Base-by-base conservation (phyloP, 1,139 yeast species). In the Blastobotrys persicus region DNA sequence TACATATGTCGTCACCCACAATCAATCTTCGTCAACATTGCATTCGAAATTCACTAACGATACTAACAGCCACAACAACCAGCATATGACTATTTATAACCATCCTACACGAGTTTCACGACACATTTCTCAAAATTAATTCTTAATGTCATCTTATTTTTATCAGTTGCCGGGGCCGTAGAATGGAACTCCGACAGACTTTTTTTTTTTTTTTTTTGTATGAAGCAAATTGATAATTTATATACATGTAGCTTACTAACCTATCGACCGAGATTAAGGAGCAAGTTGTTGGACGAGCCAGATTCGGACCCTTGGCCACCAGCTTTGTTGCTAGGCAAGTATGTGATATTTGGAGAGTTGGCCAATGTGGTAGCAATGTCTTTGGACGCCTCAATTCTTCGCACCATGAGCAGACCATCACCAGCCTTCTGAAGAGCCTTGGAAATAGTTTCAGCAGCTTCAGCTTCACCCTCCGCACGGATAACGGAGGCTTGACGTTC, bases 391-490 rank as follows among this genome's bases (percentile, higher is more conserved):
- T 94, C 98, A 62, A 94, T 81, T 73, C 98, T 80, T 78, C 98
- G 83, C 64, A 92, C 89, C 78, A 88, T 79, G 67, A 94, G 77
- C 61, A 94, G 77, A 59, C 98, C 98, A 65, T 94, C 98, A 67
- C 98, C 98, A 31, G 96, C 92, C 74, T 89, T 89, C 47, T 84
- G 81, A 61, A 94, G 79, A 2, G 98, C 98, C 71, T 84, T 88
- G 44, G 97, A 88, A 57, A 94, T 95, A 53, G 85, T 83, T 55
- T 92, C 98, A 5, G 98, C 99, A 50, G 96, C 88, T 70, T 94
- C 98, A 40, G 98, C 98, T 72, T 94, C 99, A 71, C 98, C 99
- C 71, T 94, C 98, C 20, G 99, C 99, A 61, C 98, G 81, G 58
- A 92, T 92, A 61, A 94, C 89, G 49, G 87, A 77, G 3, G 98